Evolutionary conservation across 441 rosid species (phyloP).

Genomic region (Euphorbia celastroides): DNA sequence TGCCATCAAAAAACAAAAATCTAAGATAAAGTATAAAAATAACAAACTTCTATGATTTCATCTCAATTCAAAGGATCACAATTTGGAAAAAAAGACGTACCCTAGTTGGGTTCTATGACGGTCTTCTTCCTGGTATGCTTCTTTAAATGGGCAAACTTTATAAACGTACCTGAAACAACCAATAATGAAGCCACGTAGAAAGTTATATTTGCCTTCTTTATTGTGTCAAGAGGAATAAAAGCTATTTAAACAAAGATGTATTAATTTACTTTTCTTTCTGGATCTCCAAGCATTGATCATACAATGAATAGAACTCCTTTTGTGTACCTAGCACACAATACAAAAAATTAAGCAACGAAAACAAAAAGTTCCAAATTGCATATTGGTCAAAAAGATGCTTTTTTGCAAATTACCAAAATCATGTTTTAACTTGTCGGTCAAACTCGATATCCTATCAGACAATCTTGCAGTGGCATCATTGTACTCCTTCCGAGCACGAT

Average conservation of each 20-base stretch:
- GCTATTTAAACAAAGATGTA: not conserved
- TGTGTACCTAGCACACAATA: constrained; percentile 76
- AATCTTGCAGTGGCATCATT: constrained; percentile 75
- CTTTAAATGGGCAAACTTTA: constrained; percentile 86
- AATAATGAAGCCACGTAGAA: no score
- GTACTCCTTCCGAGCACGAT: constrained; percentile 75
- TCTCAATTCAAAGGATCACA: no score
- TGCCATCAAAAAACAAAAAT: no score
- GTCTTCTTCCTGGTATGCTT: constrained; percentile 81
- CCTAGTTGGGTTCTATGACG: constrained; percentile 64
- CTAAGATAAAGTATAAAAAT: no score
- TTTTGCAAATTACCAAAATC: constrained; percentile 66
- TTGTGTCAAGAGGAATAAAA: constrained; percentile 1
- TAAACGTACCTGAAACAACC: constrained; percentile 66
- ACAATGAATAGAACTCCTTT: constrained; percentile 85
- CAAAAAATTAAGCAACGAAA: constrained; percentile 17
- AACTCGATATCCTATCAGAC: constrained; percentile 77
- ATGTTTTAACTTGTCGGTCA: constrained; percentile 69
- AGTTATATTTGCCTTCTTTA: no score
- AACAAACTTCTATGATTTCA: no score
- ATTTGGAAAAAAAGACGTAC: no score
- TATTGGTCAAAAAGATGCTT: no score
- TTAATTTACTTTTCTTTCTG: constrained; percentile 66
- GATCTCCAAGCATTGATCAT: constrained; percentile 75
- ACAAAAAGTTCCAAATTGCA: no score